phyloP scores from a whole-genome alignment of 768 basidiomycete species.

The Lentinula raphanica region DNA sequence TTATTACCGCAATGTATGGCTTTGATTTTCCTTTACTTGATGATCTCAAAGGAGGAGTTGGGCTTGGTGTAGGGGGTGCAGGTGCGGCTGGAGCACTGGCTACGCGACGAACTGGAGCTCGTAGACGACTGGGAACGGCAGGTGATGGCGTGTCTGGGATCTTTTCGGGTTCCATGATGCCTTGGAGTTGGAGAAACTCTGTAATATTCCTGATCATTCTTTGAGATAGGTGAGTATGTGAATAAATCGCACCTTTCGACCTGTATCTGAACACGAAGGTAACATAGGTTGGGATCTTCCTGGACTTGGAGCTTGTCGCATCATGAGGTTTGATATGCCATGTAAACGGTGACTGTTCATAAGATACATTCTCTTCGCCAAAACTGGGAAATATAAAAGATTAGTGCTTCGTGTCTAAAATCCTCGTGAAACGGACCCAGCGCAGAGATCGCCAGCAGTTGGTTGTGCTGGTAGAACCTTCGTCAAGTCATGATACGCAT shows the following conservation, averaged over 20 bases:
- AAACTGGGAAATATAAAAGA: constrained; percentile 36
- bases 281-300: constrained; percentile 46
- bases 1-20: neutral
- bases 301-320: constrained; percentile 20
- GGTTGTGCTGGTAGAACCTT: constrained; percentile 28
- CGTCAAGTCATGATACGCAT: constrained; percentile 37
- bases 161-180: constrained; percentile 31
- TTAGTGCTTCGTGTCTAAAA: too few species aligned
- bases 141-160: constrained; percentile 18
- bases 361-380: constrained; percentile 35
- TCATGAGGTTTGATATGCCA: constrained; percentile 52
- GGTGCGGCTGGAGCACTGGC: constrained; percentile 32
- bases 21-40: neutral
- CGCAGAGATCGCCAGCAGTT: constrained; percentile 35
- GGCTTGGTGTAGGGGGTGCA: constrained; percentile 1
- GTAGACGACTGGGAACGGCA: constrained; percentile 8
- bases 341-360: constrained; percentile 41
- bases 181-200: constrained; percentile 50
- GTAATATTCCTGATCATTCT: neutral
- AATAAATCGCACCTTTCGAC: constrained; percentile 36
- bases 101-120: constrained; percentile 29
- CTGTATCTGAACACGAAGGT: constrained; percentile 68
- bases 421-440: constrained; percentile 48
- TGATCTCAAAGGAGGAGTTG: neutral
- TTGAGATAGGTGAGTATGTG: neutral